Percentiles rank a stretch among this genome's conserved stretches.
These are phyloP conservation scores for Shiraia sp. DNA, from an alignment of 2,329 filamentous ascomycete species.

Conservation along the genomic window DNA sequence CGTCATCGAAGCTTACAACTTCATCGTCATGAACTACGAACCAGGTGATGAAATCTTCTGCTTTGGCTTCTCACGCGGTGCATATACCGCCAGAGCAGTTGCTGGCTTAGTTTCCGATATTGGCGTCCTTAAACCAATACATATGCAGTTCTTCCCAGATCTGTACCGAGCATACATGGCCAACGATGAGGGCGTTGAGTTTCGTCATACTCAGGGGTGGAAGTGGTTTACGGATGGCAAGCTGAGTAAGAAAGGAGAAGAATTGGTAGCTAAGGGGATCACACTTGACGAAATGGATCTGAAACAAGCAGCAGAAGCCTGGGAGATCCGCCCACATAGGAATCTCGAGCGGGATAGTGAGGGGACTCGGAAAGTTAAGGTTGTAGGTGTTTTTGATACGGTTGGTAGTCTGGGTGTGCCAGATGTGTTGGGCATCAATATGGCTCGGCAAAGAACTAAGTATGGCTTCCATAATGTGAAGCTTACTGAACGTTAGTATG, in stretches of 20 bases:
- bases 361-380: constrained; percentile 42
- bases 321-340: constrained; percentile 42
- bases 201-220: constrained; percentile 34
- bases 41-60: constrained; percentile 54
- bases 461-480: constrained; percentile 42
- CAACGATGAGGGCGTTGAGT: constrained; percentile 29
- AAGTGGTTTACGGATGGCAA: constrained; percentile 43
- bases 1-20: constrained; percentile 55
- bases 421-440: constrained; percentile 42
- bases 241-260: constrained; percentile 22
- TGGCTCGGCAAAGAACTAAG: constrained; percentile 21
- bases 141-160: constrained; percentile 50
- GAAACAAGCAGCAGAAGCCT: constrained; percentile 24
- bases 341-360: constrained; percentile 19
- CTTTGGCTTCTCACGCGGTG: constrained; percentile 53
- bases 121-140: constrained; percentile 52
- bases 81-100: constrained; percentile 50
- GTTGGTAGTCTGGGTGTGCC: constrained; percentile 52
- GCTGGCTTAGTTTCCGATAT: constrained; percentile 50
- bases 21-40: constrained; percentile 55
- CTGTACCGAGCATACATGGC: constrained; percentile 47
- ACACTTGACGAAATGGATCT: constrained; percentile 23
- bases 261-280: constrained; percentile 16
- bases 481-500: constrained; percentile 35
- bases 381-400: constrained; percentile 55